Base-by-base conservation (phyloP, 2,329 filamentous ascomycete genomes). In the Thermochaetoides dissita region DNA sequence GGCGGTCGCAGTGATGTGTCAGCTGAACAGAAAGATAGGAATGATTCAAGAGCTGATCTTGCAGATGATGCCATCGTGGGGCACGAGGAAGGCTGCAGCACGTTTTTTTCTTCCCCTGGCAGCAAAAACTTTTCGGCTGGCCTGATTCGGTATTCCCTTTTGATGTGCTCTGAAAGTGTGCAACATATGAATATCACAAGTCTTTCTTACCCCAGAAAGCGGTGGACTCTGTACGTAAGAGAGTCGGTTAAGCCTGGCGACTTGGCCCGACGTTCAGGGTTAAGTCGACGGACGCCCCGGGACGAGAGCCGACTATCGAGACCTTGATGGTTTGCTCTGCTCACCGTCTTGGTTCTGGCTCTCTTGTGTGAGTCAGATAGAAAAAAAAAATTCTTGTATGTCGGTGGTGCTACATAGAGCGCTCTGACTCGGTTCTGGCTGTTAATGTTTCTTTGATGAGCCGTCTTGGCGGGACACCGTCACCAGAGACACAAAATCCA, bases 1-100 rank as follows among this genome's bases (percentile, higher is more conserved):
- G 24, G 30, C 10, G 29, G 29, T 43, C 44, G 44, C 44, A 44
- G 46, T 38, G 42, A 41, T 44, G 46, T n/a, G 37, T 11, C 30
- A 28, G 17, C 17, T n/a, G 11, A 33, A 33, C 10, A 28, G 33
- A 11, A 12, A 42, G 9, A 29, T 30, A 17, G 8, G 24, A 35
- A 35, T 31, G 24, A 38, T 11, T 12, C 34, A 2, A n/a, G 33
- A 34, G 10, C 8, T 12, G 34, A 11, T 17, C 34, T n/a, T 32
- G 37, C 37, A 36, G 32, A 38, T 34, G 39, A 40, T 41, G 10
- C 11, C 38, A 30, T 28, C 37, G 17, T 11, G 28, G 17, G 5
- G 17, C 17, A 24, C 17, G 9, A 33, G 35, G 35, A 34, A 28
- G 35, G 31, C 35, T 43, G 31, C 36, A 41, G 31, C 39, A 38